Percentiles rank a stretch among this genome's conserved stretches.
Conservation (phyloP, 345 rosid genomes). For the Euphorbia lathyris region DNA sequence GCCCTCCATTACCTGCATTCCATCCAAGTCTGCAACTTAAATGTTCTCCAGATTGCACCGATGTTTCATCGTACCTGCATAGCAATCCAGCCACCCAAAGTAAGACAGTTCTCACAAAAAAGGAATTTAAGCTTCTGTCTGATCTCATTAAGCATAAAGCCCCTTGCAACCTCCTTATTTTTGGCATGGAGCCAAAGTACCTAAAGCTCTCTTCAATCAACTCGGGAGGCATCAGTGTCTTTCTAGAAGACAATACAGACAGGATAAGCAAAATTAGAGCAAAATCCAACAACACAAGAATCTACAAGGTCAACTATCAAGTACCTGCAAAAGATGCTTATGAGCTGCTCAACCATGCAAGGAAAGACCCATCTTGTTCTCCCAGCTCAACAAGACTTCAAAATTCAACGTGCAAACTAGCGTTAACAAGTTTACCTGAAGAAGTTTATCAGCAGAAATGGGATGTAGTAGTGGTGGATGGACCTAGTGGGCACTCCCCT, state of each 20-base stretch:
- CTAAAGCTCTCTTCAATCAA: constrained; percentile 54
- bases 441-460: constrained; percentile 55
- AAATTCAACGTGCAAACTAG: constrained; percentile 52
- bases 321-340: constrained; percentile 60
- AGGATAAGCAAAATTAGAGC: constrained; percentile 39
- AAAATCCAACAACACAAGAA: constrained; percentile 37
- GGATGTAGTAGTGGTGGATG: constrained; percentile 83
- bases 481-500: constrained; percentile 57
- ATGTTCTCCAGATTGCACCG: constrained; percentile 30
- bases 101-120: constrained; percentile 40
- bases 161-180: constrained; percentile 84
- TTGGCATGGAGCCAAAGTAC: constrained; percentile 58
- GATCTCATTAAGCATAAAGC: constrained; percentile 41
- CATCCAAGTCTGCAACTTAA: constrained; percentile 30
- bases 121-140: constrained; percentile 60
- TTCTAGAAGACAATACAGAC: constrained; percentile 60
- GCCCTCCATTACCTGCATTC: constrained; percentile 25
- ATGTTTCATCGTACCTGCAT: constrained; percentile 17
- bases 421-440: constrained; percentile 49
- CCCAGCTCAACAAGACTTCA: constrained; percentile 35
- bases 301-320: constrained; percentile 52
- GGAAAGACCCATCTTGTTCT: constrained; percentile 49
- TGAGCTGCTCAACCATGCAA: constrained; percentile 69
- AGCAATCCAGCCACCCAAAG: constrained; percentile 6
- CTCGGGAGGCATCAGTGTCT: constrained; percentile 56